Conservation (phyloP, 208 protist species). For the Trichomonas vaginalis region DNA sequence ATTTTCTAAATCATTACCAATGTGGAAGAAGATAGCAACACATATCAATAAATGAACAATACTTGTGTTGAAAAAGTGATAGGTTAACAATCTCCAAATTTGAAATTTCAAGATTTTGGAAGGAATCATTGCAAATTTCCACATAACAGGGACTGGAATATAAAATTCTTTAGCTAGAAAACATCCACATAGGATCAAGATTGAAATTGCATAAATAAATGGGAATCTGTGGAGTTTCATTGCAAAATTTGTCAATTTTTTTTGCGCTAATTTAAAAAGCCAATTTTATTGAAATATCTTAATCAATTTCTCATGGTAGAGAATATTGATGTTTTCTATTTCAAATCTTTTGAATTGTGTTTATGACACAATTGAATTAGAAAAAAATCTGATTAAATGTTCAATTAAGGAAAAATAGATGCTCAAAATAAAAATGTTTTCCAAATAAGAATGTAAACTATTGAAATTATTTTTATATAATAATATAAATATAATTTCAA, state of each 20-base stretch:
- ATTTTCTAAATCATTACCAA: background rate
- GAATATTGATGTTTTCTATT: background rate
- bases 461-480: background rate
- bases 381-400: background rate
- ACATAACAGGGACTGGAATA: background rate
- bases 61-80: background rate
- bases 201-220: background rate
- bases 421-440: background rate
- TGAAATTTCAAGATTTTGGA: background rate
- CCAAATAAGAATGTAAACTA: background rate
- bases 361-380: background rate
- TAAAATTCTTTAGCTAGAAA: background rate
- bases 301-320: background rate
- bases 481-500: too few species aligned
- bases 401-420: background rate
- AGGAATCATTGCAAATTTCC: background rate
- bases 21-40: background rate
- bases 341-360: background rate
- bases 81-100: background rate
- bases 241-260: too few species aligned
- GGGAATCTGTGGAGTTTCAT: background rate
- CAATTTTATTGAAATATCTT: too few species aligned
- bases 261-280: too few species aligned
- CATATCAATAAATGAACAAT: background rate
- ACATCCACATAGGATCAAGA: background rate